Base-by-base conservation (phyloP, 768 basidiomycete species). In the Boletus vermiculosoides region DNA sequence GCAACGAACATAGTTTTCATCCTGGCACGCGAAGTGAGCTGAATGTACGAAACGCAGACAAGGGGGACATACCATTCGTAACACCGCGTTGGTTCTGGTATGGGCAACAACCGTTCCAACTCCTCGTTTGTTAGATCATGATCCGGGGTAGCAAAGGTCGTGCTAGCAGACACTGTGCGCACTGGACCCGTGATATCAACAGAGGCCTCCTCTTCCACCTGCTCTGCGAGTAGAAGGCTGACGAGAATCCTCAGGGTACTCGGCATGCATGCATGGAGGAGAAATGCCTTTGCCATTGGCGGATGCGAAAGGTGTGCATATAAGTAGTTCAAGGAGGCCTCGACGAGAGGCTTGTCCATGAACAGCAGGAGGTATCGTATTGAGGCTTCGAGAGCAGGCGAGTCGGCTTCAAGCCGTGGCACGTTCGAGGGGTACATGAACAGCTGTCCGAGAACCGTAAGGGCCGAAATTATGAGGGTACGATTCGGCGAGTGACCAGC, bases 1-100 rank as follows among this genome's bases (percentile, higher is more conserved):
- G 86, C 77, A 16, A 88, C 79, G 64, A 95, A 98, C 80, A 92
- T 89, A n/a, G 80, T 73, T 66, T 84, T 86, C 90, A 99, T 96
- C 96, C 96, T 94, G 66, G 20, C 34, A 41, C 7, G 46, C 30
- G 7, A 46, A n/a, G 30, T 71, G 42, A 71, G 30, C 5, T 40
- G 5, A 67, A 49, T 18, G 45, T 16, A 45, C 30, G 22, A 36
- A 44, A 33, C 8, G 11, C 37, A 23, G 42, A 51, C 33, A 30
- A 52, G 22, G 34, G 58, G 4, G 45, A 65, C 79, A 48, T 66
- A 90, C 92, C 92, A 94, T 65, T 92, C 88, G 63, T 84, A 89
- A 67, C 89, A 93, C 12, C 92, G 80, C 58, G 88, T 80, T 13
- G 92, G 92, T 64, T 94, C 92, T 39, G 79, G 75, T 63, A 82